phyloP scores from a whole-genome alignment of 495 filamentous ascomycete species.

The Pyronema domesticum region DNA sequence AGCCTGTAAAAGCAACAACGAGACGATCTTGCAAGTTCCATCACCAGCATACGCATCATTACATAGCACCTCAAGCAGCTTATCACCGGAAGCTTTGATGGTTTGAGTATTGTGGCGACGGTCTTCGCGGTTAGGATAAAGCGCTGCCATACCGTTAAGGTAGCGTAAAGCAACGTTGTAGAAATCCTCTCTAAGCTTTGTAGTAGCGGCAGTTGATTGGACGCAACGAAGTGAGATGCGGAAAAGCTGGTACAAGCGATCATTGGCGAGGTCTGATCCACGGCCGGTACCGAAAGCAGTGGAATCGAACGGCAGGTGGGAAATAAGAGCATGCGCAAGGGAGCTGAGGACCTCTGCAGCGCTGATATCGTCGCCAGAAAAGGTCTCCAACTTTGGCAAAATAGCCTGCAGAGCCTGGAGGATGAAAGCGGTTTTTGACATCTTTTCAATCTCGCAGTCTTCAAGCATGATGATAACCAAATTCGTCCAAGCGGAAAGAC shows the following conservation, averaged over 20 bases:
- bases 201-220: slow-evolving; percentile 46
- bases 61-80: slow-evolving; percentile 67
- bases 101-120: slow-evolving; percentile 51
- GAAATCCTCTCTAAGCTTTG: slow-evolving; percentile 56
- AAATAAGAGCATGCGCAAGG: slow-evolving; percentile 57
- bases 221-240: slow-evolving; percentile 61
- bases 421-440: slow-evolving; percentile 52
- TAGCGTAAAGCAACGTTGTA: slow-evolving; percentile 82
- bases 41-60: slow-evolving; percentile 85
- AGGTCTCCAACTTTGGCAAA: slow-evolving; percentile 64
- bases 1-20: slow-evolving; percentile 55
- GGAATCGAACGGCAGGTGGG: slow-evolving; percentile 45
- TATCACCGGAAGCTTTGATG: slow-evolving; percentile 57
- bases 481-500: slow-evolving; percentile 64
- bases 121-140: slow-evolving; percentile 25
- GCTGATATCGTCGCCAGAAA: slow-evolving; percentile 42
- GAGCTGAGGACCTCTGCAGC: slow-evolving; percentile 58
- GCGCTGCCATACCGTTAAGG: slow-evolving; percentile 50
- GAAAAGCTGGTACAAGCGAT: slow-evolving; percentile 82
- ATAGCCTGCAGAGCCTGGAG: slow-evolving; percentile 69
- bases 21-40: slow-evolving; percentile 60
- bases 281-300: slow-evolving; percentile 29
- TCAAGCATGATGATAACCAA: slow-evolving; percentile 62
- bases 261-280: slow-evolving; percentile 58
- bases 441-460: slow-evolving; percentile 52